Conservation (phyloP, 352 stramenopile genomes). For the Pythium chondricola region DNA sequence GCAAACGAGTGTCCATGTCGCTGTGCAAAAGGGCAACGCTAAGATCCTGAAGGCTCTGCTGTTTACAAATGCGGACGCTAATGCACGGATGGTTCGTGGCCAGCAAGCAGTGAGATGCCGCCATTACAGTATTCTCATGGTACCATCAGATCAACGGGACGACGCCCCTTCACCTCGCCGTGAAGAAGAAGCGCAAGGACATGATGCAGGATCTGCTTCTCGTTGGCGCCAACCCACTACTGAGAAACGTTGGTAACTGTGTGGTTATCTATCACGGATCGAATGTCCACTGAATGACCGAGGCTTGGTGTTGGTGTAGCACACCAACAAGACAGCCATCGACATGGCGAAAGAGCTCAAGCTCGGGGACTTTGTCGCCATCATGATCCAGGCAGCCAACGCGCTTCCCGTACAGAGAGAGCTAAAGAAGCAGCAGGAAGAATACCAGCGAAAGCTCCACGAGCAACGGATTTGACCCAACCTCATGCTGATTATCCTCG, state of each 20-base stretch:
- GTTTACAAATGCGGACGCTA: constrained; percentile 36
- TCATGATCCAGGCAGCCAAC: constrained; percentile 32
- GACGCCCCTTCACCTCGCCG: constrained; percentile 51
- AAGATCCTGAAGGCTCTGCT: constrained; percentile 58
- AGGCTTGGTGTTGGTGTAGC: constrained; percentile 15
- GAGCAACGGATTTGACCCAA: background rate
- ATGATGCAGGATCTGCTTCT: constrained; percentile 55
- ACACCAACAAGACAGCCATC: constrained; percentile 44
- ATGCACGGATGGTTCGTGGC: constrained; percentile 34
- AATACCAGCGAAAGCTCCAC: background rate
- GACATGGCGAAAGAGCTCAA: constrained; percentile 23
- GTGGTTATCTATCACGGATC: background rate
- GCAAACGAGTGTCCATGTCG: constrained; percentile 52
- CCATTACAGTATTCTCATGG: background rate
- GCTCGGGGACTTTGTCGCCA: constrained; percentile 20
- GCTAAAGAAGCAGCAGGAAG: constrained; percentile 14
- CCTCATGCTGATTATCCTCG: background rate
- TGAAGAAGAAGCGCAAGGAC: constrained; percentile 39
- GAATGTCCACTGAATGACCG: background rate
- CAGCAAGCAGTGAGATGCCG: background rate
- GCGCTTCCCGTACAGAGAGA: constrained; percentile 21
- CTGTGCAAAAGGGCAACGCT: constrained; percentile 36
- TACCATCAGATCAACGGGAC: constrained; percentile 62
- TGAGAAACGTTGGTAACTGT: constrained; percentile 36
- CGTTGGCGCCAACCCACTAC: constrained; percentile 42